A percentile compares a stretch with the other conserved stretches of the same genome.
These are phyloP conservation scores for Deuterostichococcus epilithicus DNA, from an alignment of 139 green algal genomes.

Conservation along the genomic window DNA sequence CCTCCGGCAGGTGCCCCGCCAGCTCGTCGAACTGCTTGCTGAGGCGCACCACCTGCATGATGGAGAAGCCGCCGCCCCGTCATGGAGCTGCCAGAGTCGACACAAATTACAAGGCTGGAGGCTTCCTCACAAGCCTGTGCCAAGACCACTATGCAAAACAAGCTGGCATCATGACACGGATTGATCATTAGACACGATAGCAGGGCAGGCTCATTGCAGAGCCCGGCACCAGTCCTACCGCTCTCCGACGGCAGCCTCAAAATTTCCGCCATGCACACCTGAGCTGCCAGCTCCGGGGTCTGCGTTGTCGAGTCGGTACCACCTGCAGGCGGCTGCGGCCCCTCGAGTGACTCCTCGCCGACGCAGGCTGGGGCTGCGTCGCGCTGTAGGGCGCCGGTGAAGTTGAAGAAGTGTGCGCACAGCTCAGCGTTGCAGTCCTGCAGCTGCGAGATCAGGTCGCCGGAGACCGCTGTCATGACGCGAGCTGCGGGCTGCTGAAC, in stretches of 20 bases:
- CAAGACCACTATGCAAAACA: no score
- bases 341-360: background rate
- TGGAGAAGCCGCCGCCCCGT: no score
- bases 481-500: no score
- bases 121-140: no score
- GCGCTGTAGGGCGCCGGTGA: slow-evolving; percentile 1
- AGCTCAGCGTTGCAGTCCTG: background rate
- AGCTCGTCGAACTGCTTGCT: background rate
- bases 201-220: no score
- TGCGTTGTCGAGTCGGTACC: background rate
- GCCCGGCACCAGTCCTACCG: no score
- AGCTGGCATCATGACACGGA: no score
- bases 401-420: slow-evolving; percentile 3
- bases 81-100: no score
- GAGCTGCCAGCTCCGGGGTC: background rate
- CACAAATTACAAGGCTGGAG: no score
- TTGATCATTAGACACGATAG: no score
- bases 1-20: background rate
- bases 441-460: slow-evolving; percentile 1
- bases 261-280: no score
- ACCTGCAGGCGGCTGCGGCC: background rate
- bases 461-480: background rate
- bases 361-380: background rate
- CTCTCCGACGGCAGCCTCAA: no score
- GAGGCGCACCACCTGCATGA: background rate